Percentiles rank a stretch among this genome's conserved stretches.
Evolutionary conservation across 2,329 filamentous ascomycete species (phyloP).

Genomic region (Byssochlamys sp.): DNA sequence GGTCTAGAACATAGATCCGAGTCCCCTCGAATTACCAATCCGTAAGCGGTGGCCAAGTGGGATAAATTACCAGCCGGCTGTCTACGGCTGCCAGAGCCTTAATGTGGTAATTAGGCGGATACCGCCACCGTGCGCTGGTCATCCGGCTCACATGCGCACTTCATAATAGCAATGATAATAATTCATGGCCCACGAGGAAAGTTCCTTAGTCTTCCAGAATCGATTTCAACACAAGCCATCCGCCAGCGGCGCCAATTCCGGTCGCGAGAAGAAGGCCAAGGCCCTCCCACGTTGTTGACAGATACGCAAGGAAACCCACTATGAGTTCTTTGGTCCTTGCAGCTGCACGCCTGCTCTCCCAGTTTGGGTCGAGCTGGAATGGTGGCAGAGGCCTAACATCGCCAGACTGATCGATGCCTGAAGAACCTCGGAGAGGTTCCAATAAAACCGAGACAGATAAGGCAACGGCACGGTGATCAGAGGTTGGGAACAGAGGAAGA

Average conservation of each 20-base stretch:
- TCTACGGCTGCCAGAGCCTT: not conserved
- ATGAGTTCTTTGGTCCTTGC: constrained; percentile 51
- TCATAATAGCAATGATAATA: not conserved
- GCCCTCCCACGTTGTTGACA: constrained; percentile 41
- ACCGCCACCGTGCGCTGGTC: too few species aligned
- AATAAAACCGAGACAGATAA: constrained; percentile 60
- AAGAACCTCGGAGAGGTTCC: constrained; percentile 25
- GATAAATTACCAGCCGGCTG: not conserved
- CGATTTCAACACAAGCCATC: constrained; percentile 34
- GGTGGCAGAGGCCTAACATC: constrained; percentile 41
- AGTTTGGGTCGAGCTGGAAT: constrained; percentile 49
- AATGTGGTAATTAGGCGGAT: not conserved
- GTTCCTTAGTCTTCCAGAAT: constrained; percentile 16
- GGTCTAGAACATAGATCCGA: not conserved
- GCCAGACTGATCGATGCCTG: constrained; percentile 16
- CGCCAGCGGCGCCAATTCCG: constrained; percentile 28
- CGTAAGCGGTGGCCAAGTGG: not conserved
- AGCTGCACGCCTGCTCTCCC: constrained; percentile 43
- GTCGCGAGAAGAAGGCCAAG: constrained; percentile 33
- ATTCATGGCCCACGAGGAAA: not conserved
- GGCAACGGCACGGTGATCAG: constrained; percentile 79
- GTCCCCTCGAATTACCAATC: not conserved
- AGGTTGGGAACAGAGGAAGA: constrained; percentile 68
- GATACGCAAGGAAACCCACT: constrained; percentile 50
- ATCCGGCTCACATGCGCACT: not conserved